Base-by-base conservation (phyloP, 106 monocot species). In the Cymbidium sinense region DNA sequence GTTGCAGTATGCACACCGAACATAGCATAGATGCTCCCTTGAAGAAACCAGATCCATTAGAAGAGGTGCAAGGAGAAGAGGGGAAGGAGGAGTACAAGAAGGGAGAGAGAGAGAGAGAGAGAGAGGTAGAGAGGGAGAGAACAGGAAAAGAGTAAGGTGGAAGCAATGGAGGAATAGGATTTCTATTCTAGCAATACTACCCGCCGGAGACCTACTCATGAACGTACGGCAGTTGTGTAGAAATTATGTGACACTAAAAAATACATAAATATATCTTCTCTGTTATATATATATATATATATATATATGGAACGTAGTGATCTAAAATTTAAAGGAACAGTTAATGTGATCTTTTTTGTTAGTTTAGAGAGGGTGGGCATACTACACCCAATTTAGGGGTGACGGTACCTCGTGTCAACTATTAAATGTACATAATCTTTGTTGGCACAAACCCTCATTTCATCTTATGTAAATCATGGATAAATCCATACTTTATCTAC, bases 1-100 rank as follows among this genome's bases (percentile, higher is more conserved):
- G 82, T 41, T 77, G 39, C 82, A 82, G 35, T 82, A 82, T 47
- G 77, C 77, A 44, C 82, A 82, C 17, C 82, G 82, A 70, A 82
- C 82, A 23, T 82, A 82, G 77, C 82, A 82, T 27, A 82, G 76
- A 47, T 82, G 82, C 21, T 82, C 82, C 23, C 70, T 75, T 8
- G 82, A 76, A 70, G 81, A 13, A 70, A 70, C 82, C 37, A 71
- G 43, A 71, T 82, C 82, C 82, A 82, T 82, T n/a, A 76, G 9
- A 39, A 50, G 39, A 72, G 43, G 34, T 31, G 6, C 10, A 76
- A 35, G 55, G 19, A 34, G 34, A 36, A 76, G 76, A 51, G 31
- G 44, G 27, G 43, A 23, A 18, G 20, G 41, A 20, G 25, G 36
- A 8, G 20, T 5, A 20, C 39, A 73, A 23, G 73, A 20, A 31